Conservation (phyloP, 768 basidiomycete genomes). For the Podaxis sp. region DNA sequence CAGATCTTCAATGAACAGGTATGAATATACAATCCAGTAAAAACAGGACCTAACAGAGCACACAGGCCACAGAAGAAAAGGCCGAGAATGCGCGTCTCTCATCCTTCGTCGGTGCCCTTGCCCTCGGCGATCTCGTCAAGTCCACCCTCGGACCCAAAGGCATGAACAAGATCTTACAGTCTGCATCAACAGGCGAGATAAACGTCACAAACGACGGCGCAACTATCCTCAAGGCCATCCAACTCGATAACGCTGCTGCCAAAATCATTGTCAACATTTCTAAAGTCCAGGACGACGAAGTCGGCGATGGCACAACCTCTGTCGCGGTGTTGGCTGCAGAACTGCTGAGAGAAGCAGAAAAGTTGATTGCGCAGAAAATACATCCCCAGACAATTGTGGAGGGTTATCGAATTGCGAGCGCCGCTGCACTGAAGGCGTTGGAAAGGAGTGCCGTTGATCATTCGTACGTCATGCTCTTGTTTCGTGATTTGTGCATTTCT, state of each 20-base stretch:
- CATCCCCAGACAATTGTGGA: conserved; percentile 99
- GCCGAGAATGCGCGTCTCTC: conserved; percentile 98
- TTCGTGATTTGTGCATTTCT: background rate
- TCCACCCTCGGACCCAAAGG: conserved; percentile 98
- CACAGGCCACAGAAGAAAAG: conserved; percentile 85
- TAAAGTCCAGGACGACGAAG: conserved; percentile 99
- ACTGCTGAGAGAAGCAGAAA: conserved; percentile 91
- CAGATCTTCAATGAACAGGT: conserved; percentile 25
- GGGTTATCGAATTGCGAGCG: conserved; percentile 90
- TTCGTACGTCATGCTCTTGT: conserved; percentile 48
- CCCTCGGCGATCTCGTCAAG: conserved; percentile 97
- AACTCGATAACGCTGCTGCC: conserved; percentile 96
- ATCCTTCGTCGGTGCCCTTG: conserved; percentile 95
- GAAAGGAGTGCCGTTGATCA: conserved; percentile 82
- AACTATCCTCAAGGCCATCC: conserved; percentile 95
- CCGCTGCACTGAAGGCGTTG: conserved; percentile 78
- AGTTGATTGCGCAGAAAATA: conserved; percentile 85
- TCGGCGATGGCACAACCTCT: conserved; percentile 92
- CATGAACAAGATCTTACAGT: conserved; percentile 99
- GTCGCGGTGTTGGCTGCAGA: conserved; percentile 93
- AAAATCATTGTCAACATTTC: conserved; percentile 99
- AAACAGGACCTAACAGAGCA: background rate
- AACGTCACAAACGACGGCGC: conserved; percentile 99
- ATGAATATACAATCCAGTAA: background rate
- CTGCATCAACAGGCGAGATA: conserved; percentile 82